These are phyloP conservation scores for Trematosphaeria pertusa DNA, from an alignment of 2,329 filamentous ascomycete genomes.

Conservation along the genomic window DNA sequence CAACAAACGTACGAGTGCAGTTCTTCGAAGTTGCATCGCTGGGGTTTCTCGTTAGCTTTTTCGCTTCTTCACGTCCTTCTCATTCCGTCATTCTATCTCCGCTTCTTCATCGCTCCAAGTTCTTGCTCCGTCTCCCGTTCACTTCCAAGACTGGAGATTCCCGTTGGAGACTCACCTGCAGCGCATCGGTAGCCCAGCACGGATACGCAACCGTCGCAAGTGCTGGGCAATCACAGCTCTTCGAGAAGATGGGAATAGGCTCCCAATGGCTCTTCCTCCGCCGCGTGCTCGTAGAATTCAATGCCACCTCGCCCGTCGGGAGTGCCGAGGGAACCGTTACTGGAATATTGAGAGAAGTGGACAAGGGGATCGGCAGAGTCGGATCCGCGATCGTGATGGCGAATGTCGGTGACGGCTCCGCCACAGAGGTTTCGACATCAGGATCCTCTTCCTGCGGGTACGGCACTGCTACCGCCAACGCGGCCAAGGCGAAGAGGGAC, in stretches of 20 bases:
- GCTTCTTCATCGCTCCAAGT: not conserved
- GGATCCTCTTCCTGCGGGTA: constrained; percentile 12
- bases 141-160: not conserved
- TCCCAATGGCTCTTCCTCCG: constrained; percentile 60
- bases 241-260: constrained; percentile 63
- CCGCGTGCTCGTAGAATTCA: not conserved
- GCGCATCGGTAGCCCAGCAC: constrained; percentile 38
- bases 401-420: constrained; percentile 1
- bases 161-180: constrained; percentile 29
- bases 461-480: constrained; percentile 14
- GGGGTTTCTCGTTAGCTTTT: not conserved
- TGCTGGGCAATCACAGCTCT: constrained; percentile 51
- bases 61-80: not conserved
- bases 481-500: constrained; percentile 3
- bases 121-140: not conserved
- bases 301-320: not conserved
- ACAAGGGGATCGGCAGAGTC: constrained; percentile 18
- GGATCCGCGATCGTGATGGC: constrained; percentile 6
- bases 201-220: constrained; percentile 31
- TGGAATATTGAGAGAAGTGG: constrained; percentile 32
- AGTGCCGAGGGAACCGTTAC: constrained; percentile 9
- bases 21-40: constrained; percentile 41
- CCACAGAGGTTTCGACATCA: constrained; percentile 8
- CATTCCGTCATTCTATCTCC: constrained; percentile 10
- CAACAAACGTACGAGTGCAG: constrained; percentile 38